Conservation (phyloP, 2,329 filamentous ascomycete species). For the Endothia cerciana region DNA sequence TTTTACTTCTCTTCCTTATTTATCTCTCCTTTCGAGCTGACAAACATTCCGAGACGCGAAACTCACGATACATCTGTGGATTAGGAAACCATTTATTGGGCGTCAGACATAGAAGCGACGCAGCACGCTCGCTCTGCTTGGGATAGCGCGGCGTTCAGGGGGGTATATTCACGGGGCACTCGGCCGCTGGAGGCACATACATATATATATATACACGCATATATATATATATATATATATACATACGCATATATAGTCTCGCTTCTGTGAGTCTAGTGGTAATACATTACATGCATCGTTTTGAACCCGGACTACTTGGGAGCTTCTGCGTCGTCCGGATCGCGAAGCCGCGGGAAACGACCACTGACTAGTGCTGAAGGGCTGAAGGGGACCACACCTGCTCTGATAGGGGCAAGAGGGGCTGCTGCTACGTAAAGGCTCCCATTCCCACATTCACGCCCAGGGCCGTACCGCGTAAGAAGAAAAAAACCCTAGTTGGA, state of each 20-base stretch:
- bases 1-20: background rate
- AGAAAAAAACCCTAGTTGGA: too few relatives aligned
- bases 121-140: background rate
- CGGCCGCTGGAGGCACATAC: background rate
- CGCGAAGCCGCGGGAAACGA: too few relatives aligned
- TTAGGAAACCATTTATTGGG: background rate
- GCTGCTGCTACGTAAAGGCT: too few relatives aligned
- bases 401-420: too few relatives aligned
- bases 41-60: background rate
- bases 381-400: too few relatives aligned
- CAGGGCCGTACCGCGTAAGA: too few relatives aligned
- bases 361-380: too few relatives aligned
- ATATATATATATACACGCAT: background rate
- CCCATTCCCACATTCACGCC: too few relatives aligned
- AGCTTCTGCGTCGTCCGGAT: too few relatives aligned
- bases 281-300: background rate
- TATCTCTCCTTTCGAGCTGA: background rate
- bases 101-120: background rate
- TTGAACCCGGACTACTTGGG: too few relatives aligned
- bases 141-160: background rate
- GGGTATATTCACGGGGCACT: background rate
- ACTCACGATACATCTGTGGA: background rate
- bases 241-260: background rate
- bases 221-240: background rate
- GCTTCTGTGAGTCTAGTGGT: background rate